Evolutionary conservation across 768 basidiomycete species (phyloP), one percentile per base, ranked within the genome.

Genomic region (Antrodiella citrinella): DNA sequence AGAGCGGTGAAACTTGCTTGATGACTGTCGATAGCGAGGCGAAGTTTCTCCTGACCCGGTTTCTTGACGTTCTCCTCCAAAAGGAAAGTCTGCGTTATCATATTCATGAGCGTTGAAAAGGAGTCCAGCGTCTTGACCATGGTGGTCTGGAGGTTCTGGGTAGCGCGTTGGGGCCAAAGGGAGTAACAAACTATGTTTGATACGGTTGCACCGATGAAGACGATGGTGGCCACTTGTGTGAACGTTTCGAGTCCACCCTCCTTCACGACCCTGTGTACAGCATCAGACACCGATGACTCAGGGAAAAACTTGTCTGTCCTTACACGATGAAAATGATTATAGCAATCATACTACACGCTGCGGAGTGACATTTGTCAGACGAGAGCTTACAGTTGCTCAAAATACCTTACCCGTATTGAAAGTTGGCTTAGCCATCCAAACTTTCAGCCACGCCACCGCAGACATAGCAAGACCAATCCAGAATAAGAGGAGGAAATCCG

Each of bases 381-480:
- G n/a, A n/a, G n/a, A n/a, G n/a, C n/a, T n/a, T n/a, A n/a, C n/a
- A n/a, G n/a, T n/a, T n/a, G n/a, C n/a, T n/a, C n/a, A n/a, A n/a
- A 21, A 12, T 9, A 12, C 59, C 71, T 52, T 60, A 81, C 88
- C 89, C n/a, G 90, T 85, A 59, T 91, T 91, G 59, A 92, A 96
- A 18, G 85, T 82, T 2, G 91, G 89, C 60, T 86, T 93, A 10
- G 72, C 76, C 76, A 98, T 91, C 82, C 86, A 91, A 2, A 88
- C 77, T 65, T 97, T 98, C 69, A 84, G 80, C 87, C 90, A 98
- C 1, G 93, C 91, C 15, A 97, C 64, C 3, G 76, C 62, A 45
- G 83, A 84, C 75, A 95, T 87, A 19, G 85, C 82, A 2, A 89
- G 57, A 3, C 89, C 93, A 51, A 99, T 76, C 88, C 89, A 96